Evolutionary conservation across 1,139 yeast species (phyloP).

Genomic region (Geotrichum restrictum): DNA sequence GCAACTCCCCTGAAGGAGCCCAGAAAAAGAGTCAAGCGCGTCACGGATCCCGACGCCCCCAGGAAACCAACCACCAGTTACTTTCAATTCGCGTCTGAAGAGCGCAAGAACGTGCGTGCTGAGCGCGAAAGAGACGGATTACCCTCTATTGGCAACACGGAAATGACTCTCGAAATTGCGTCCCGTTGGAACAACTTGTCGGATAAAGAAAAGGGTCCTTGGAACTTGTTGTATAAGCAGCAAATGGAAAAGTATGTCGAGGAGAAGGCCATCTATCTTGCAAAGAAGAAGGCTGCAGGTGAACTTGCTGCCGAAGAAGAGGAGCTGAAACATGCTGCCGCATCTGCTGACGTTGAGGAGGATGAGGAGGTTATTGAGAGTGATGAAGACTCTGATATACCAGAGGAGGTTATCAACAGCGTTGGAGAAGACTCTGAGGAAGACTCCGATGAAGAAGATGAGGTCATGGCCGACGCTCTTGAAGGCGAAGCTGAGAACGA

Average conservation of each 20-base stretch:
- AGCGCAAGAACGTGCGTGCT: slow-evolving; percentile 47
- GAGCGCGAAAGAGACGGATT: slow-evolving; percentile 59
- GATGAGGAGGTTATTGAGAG: slow-evolving; percentile 1
- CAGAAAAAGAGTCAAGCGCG: slow-evolving; percentile 19
- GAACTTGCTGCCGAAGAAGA: neutral
- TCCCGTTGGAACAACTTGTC: slow-evolving; percentile 70
- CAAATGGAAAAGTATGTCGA: slow-evolving; percentile 62
- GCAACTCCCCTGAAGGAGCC: slow-evolving; percentile 27
- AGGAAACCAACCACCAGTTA: slow-evolving; percentile 65
- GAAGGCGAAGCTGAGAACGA: slow-evolving; percentile 2
- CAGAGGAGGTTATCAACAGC: neutral
- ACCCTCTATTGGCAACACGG: slow-evolving; percentile 65
- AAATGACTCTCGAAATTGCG: slow-evolving; percentile 73
- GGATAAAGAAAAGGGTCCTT: slow-evolving; percentile 63
- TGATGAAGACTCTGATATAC: slow-evolving; percentile 6
- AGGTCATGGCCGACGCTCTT: slow-evolving; percentile 5
- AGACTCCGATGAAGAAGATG: slow-evolving; percentile 13
- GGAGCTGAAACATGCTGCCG: neutral
- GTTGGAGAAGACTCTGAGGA: slow-evolving; percentile 3
- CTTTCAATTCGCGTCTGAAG: slow-evolving; percentile 60
- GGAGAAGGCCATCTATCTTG: slow-evolving; percentile 61
- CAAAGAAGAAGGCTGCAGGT: slow-evolving; percentile 39
- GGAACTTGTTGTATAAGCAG: slow-evolving; percentile 69
- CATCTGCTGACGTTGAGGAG: slow-evolving; percentile 12
- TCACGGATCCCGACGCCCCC: slow-evolving; percentile 49